Base-by-base conservation (phyloP, 2,329 filamentous ascomycete genomes). In the Corniculantispora saksenae region DNA sequence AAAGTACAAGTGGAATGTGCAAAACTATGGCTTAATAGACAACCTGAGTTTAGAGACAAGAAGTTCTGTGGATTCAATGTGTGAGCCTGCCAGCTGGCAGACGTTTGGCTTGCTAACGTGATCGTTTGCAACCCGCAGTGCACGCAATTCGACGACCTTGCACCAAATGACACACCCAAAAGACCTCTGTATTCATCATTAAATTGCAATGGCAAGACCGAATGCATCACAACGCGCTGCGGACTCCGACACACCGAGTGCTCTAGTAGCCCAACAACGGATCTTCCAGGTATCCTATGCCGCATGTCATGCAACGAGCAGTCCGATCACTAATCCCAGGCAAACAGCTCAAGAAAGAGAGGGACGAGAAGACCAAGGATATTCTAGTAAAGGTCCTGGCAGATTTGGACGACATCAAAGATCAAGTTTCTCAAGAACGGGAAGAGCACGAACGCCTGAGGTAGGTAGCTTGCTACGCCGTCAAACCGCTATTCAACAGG, bases 321-420 rank as follows among this genome's bases (percentile, higher is more conserved):
- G 25, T 15, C 25, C 13, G 38, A 21, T 2, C 40, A 48, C 56
- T 32, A 19, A 53, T 25, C 7, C 9, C 19, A n/a, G 9, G 9
- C n/a, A n/a, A 13, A 10, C 17, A 78, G 76, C 62, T 78, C 9
- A 76, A 73, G 45, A 73, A 65, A 21, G 68, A 75, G 45, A 72
- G 75, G n/a, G 69, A 72, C 45, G 67, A 70, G 32, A 70, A 67
- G 13, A 70, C 74, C 56, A 68, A 67, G n/a, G 65, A 64, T 2
- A 67, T 74, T 21, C 61, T 72, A 3, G 61, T 59, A 6, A 71
- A 75, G 32, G 69, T 72, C 21, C 51, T 69, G 3, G 62, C 61
- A 3, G 72, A 71, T 19, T 61, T 77, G 51, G 69, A 69, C 7
- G 65, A 70, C 2, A 29, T 77, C n/a, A 70, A 69, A 35, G 55